phyloP scores from a whole-genome alignment of 768 basidiomycete genomes.

The Butyriboletus loyo region DNA sequence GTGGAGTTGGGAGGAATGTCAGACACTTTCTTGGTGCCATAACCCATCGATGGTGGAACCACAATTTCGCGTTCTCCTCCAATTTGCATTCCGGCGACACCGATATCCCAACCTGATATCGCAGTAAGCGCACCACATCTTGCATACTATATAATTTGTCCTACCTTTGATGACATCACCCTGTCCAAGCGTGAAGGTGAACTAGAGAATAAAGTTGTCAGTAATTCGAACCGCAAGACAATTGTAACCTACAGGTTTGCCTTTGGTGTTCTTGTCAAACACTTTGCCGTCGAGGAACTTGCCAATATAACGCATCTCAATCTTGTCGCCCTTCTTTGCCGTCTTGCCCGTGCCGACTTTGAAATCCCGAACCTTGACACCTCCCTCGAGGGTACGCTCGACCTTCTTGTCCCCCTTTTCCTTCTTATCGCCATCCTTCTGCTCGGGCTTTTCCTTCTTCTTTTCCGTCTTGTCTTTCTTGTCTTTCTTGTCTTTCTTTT shows the following conservation, averaged over 20 bases:
- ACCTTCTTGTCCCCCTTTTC: conserved; percentile 24
- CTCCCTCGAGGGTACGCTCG: conserved; percentile 52
- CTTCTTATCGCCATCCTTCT: conserved; percentile 30
- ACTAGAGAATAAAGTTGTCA: conserved; percentile 37
- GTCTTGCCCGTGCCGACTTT: conserved; percentile 80
- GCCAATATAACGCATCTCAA: conserved; percentile 91
- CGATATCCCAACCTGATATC: conserved; percentile 80
- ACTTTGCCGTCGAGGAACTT: conserved; percentile 74
- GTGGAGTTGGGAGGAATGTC: conserved; percentile 80
- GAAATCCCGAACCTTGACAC: conserved; percentile 72
- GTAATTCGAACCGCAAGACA: conserved; percentile 6
- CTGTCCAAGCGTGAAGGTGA: conserved; percentile 75
- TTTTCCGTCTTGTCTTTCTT: conserved; percentile 30
- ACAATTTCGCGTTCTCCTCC: conserved; percentile 83
- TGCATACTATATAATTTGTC: conserved; percentile 7
- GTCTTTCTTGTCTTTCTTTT: conserved; percentile 68
- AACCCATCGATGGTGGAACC: conserved; percentile 68
- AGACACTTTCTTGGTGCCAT: conserved; percentile 58
- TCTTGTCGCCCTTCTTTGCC: conserved; percentile 81
- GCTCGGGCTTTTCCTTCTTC: conserved; percentile 35
- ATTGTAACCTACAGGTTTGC: conserved; percentile 67
- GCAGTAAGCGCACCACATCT: conserved; percentile 1
- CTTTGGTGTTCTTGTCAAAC: conserved; percentile 81
- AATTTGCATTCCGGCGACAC: conserved; percentile 88
- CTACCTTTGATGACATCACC: conserved; percentile 91